Evolutionary conservation across 2,329 filamentous ascomycete genomes (phyloP), one percentile per base, ranked within the genome.

Genomic region (Fusarium beomiforme): DNA sequence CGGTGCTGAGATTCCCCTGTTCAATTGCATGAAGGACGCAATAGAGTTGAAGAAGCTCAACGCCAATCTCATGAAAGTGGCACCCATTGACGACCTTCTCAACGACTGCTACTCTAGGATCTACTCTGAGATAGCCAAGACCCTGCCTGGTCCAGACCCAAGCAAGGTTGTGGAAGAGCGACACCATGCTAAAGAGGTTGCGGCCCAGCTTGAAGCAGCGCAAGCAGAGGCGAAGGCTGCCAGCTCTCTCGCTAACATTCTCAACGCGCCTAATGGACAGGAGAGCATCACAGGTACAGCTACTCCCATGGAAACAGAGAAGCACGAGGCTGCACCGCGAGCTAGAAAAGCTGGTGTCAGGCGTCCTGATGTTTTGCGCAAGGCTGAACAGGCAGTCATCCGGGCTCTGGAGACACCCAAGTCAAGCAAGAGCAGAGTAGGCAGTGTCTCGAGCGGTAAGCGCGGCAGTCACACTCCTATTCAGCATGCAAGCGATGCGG

Each of bases 11-110:
- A 76, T 86, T 55, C 76, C 81, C 1, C 84, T 85, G 2, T 82
- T 90, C 54, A 82, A 81, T 49, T 88, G 87, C 60, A 83, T 90
- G 79, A 88, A 86, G 75, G 88, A 90, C 49, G 83, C 84, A 0
- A 85, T 89, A 13, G 88, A 90, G 67, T 72, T 89, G 43, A 90
- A 90, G 78, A 90, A 89, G 78, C 87, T 98, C 46, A 99, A 99
- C 78, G 91, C 91, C 42, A 92, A 91, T 49, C 86, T 97, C 11
- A 96, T 97, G 88, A 98, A 97, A 80, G 88, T 92, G 1, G 88
- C 90, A 0, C 86, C 91, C 13, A 95, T 98, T 46, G 96, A 99
- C 76, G 96, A 99, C 77, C 87, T 98, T n/a, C 92, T 98, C 71
- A 92, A 91, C 24, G 96, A 99, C 80, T 91, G 93, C 51, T 99